Evolutionary conservation across 768 basidiomycete species (phyloP), one percentile per base, ranked within the genome.

Genomic region (Rhizopogon rudus): DNA sequence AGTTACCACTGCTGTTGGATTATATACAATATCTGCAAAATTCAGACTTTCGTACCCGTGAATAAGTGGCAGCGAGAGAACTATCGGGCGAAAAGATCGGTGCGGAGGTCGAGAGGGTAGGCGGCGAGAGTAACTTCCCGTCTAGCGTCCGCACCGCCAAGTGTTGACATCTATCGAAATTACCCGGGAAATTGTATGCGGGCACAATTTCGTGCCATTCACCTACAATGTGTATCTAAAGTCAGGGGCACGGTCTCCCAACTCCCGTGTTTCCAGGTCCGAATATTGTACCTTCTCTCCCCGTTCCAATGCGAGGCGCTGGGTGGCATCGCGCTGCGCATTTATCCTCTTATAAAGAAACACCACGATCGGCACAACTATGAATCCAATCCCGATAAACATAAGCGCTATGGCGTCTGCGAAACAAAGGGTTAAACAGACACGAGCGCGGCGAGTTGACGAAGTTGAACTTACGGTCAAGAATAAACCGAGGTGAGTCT

Each of bases 331-430:
- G 39, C 85, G 73, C 54, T 69, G 68, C 9, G 67, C 63, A 65
- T 88, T 88, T 68, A 87, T 83, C 40, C 73, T 73, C 40, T 51
- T 76, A 63, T 88, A 87, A 2, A 67, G 46, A 6, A 83, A 37
- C 5, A 80, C 75, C 8, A 77, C 71, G 29, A 80, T 67, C 0
- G 82, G 81, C 1, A 82, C 61, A 25, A 67, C 63, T 7, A 87
- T 71, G 60, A 86, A 71, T 0, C 86, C 86, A 31, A 88, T 82
- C 5, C 80, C 81, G 17, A 87, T 76, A 54, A 87, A 85, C 82
- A 84, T 84, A 22, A 88, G 70, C 66, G 86, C 84, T 17, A 85
- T 53, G 1, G 73, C 83, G 60, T 86, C 85, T 86, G 49, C 22
- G 39, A 44, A 42, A 33, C 31, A 33, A 33, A 9, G 31, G 31